Base-by-base conservation (phyloP, 257 asterid species). In the Capsicum rhomboideum region DNA sequence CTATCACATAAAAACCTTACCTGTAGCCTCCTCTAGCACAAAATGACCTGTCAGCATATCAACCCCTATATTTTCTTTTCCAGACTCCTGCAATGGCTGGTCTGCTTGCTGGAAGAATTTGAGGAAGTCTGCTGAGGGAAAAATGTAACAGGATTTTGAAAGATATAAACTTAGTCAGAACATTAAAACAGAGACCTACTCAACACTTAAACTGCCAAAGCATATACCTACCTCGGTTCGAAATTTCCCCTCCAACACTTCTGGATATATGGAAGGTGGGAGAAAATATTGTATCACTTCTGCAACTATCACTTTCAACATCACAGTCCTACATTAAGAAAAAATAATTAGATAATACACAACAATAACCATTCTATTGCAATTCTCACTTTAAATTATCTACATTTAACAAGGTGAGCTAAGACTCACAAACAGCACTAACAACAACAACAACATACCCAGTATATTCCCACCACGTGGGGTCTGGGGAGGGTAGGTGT, bases 241-340 rank as follows among this genome's bases (percentile, higher is more conserved):
- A 84, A 83, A 88, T 67, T 77, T 90, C 97, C 78, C 87, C 92
- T 85, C 90, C 97, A 84, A 71, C 82, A 61, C 82, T 91, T 85
- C 89, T 89, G 72, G 95, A 86, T 82, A 85, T 84, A 86, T 93
- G 98, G 82, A 92, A 96, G 83, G 94, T 87, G 16, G 98, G 99
- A 84, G 99, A 97, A 90, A 97, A 97, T 87, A 97, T 91, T 87
- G 98, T 92, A 21, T 88, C 97, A 29, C 86, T 83, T 59, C 23
- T 89, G 77, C 86, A 88, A 86, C 87, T 81, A 83, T 82, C 84
- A 59, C 85, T 78, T 88, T 82, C 92, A 88, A 87, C 87, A 40
- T 87, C 90, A 83, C 79, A 90, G 28, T 84, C 91, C 99, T 97
- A 84, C 64, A 86, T 37, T 79, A 82, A 83, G 82, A 83, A 82